Evolutionary conservation across 352 stramenopile genomes (phyloP).

Genomic region (Globisporangium solare): DNA sequence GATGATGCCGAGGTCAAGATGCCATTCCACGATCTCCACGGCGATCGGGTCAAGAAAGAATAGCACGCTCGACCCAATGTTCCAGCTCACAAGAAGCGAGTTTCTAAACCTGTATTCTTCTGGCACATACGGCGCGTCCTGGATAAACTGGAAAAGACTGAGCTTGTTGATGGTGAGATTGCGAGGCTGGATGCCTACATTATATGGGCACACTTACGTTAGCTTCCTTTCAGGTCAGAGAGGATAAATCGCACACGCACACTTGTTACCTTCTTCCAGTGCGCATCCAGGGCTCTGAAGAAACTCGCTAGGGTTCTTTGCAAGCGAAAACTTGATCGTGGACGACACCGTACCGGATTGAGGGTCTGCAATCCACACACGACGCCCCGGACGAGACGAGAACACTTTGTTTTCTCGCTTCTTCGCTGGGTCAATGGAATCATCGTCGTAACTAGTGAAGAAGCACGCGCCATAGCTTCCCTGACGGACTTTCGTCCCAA

Average conservation of each 20-base stretch:
- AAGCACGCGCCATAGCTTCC: slow-evolving; percentile 82
- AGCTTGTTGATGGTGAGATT: slow-evolving; percentile 83
- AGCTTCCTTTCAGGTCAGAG: no score
- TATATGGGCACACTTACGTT: background rate
- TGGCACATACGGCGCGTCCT: slow-evolving; percentile 46
- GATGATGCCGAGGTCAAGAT: slow-evolving; percentile 81
- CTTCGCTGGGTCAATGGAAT: slow-evolving; percentile 54
- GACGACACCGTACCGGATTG: slow-evolving; percentile 73
- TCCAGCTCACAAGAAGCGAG: slow-evolving; percentile 79
- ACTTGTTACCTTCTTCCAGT: slow-evolving; percentile 42
- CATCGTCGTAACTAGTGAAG: slow-evolving; percentile 53
- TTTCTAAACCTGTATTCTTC: slow-evolving; percentile 35
- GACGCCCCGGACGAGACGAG: slow-evolving; percentile 70
- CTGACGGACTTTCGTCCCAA: slow-evolving; percentile 78
- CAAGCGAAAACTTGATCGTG: slow-evolving; percentile 81
- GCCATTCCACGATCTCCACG: slow-evolving; percentile 85
- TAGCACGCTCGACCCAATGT: slow-evolving; percentile 67
- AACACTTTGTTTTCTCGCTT: slow-evolving; percentile 72
- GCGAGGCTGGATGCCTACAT: slow-evolving; percentile 46
- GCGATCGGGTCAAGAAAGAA: slow-evolving; percentile 82
- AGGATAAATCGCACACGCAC: no score
- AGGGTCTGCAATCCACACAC: slow-evolving; percentile 79
- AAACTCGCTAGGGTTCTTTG: slow-evolving; percentile 59
- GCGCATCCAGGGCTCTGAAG: slow-evolving; percentile 45
- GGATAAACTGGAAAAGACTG: slow-evolving; percentile 63